Base-by-base conservation (phyloP, 139 green algal species). In the Tetraselmis chui region DNA sequence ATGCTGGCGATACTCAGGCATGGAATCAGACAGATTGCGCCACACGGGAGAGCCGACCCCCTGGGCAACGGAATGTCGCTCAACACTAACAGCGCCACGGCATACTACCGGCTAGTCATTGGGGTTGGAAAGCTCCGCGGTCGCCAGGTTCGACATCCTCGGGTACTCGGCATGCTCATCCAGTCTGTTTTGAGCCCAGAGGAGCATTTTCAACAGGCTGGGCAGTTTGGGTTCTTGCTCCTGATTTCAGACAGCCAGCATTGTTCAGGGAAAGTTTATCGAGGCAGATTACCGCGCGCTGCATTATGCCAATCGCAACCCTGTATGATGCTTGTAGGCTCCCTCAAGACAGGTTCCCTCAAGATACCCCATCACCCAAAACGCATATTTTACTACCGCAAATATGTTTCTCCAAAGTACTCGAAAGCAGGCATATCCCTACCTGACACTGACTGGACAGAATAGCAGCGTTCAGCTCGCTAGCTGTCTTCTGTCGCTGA, bases 401-500 rank as follows among this genome's bases (percentile, higher is more conserved):
- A 31, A 27, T 78, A 11, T n/a, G 75, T n/a, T n/a, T n/a, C n/a
- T n/a, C n/a, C n/a, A n/a, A n/a, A n/a, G n/a, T n/a, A n/a, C n/a
- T n/a, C n/a, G n/a, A n/a, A n/a, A n/a, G n/a, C n/a, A n/a, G n/a
- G n/a, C n/a, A n/a, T n/a, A 80, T 59, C 74, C 88, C 81, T 79
- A 88, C 95, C 80, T 96, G 90, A 28, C 88, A 85, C 87, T 98
- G 89, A 79, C 82, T 92, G 32, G 77, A 84, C 74, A 99, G 90
- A 75, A 99, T 98, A n/a, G 95, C 96, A 0, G 92, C 92, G 81
- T 99, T 99, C 2, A 99, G 89, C 84, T 98, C 94, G 80, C 89
- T 92, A 28, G 96, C 96, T 1, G 95, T 97, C 86, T 95, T 96
- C 80, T 97, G 92, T 5, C 96, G 91, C 89, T 99, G 96, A 23